phyloP scores from a whole-genome alignment of 139 green algal species.

The Chlorella vulgaris region DNA sequence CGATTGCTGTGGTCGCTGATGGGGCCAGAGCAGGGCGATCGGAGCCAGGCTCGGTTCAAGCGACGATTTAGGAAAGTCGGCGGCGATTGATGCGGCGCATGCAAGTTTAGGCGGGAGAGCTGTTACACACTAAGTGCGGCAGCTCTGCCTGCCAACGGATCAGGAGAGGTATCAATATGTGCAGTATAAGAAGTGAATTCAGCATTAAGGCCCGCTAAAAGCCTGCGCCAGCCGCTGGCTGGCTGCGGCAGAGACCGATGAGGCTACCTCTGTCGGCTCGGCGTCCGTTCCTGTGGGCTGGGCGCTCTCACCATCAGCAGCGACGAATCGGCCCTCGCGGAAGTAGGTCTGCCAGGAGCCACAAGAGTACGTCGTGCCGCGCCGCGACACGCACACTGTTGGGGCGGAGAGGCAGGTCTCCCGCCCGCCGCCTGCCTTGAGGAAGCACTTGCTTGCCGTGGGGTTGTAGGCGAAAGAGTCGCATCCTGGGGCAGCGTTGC shows the following conservation, averaged over 20 bases:
- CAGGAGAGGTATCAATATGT: not conserved
- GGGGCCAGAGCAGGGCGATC: no score
- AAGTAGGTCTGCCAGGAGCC: slow-evolving; percentile 63
- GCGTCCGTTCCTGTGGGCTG: not conserved
- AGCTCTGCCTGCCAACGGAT: not conserved
- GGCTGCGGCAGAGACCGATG: no score
- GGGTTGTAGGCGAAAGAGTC: slow-evolving; percentile 55
- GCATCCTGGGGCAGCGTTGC: slow-evolving; percentile 39
- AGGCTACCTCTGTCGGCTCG: not conserved
- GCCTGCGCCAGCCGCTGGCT: not conserved
- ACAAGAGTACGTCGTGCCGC: slow-evolving; percentile 46
- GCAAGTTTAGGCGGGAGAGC: not conserved
- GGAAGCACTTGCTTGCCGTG: slow-evolving; percentile 42
- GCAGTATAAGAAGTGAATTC: not conserved
- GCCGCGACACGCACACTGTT: slow-evolving; percentile 28
- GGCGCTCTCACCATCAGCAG: not conserved
- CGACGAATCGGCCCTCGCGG: not conserved
- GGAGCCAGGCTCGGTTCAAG: no score
- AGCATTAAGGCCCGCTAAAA: not conserved
- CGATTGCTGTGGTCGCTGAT: not conserved
- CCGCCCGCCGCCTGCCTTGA: slow-evolving; percentile 22
- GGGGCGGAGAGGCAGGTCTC: slow-evolving; percentile 21
- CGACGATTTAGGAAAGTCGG: no score
- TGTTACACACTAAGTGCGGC: not conserved
- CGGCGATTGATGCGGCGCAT: no score